phyloP scores from a whole-genome alignment of 257 asterid genomes.

The Buddleja alternifolia region DNA sequence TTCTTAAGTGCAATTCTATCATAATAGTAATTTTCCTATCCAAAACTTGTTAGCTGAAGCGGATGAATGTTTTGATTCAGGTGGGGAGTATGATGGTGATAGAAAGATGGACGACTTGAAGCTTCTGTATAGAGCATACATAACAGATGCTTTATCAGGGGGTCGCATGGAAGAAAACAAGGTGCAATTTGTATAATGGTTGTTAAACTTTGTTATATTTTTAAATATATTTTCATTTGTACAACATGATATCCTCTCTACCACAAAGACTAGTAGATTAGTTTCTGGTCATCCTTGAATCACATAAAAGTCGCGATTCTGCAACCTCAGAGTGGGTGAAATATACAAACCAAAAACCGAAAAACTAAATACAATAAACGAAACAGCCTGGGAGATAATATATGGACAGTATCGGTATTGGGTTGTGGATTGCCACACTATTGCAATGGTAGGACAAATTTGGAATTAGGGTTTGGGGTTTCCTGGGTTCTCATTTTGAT shows the following conservation, averaged over 20 bases:
- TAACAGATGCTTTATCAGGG: slow-evolving; percentile 72
- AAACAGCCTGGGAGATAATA: neutral
- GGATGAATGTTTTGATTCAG: slow-evolving; percentile 47
- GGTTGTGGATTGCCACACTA: neutral
- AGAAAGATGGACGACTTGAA: slow-evolving; percentile 80
- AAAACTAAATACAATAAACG: neutral
- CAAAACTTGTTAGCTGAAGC: slow-evolving; percentile 28
- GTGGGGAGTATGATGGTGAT: slow-evolving; percentile 82
- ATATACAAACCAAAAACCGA: too few relatives aligned
- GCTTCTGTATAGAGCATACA: slow-evolving; percentile 75
- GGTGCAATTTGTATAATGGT: slow-evolving; percentile 46
- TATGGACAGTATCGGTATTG: neutral
- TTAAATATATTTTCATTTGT: too few relatives aligned
- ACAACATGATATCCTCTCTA: too few relatives aligned
- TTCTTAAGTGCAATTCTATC: too few relatives aligned
- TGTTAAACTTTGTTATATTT: neutral
- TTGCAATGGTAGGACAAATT: neutral
- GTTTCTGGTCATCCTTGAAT: too few relatives aligned
- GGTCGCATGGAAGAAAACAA: slow-evolving; percentile 87
- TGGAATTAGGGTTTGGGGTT: neutral
- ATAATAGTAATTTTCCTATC: too few relatives aligned
- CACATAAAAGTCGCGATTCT: too few relatives aligned
- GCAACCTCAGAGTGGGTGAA: too few relatives aligned
- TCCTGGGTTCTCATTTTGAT: neutral
- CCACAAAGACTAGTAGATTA: too few relatives aligned